A percentile compares a stretch with the other conserved stretches of the same genome.
phyloP scores from a whole-genome alignment of 805 yeast species.

The Sungouiella thailandica region DNA sequence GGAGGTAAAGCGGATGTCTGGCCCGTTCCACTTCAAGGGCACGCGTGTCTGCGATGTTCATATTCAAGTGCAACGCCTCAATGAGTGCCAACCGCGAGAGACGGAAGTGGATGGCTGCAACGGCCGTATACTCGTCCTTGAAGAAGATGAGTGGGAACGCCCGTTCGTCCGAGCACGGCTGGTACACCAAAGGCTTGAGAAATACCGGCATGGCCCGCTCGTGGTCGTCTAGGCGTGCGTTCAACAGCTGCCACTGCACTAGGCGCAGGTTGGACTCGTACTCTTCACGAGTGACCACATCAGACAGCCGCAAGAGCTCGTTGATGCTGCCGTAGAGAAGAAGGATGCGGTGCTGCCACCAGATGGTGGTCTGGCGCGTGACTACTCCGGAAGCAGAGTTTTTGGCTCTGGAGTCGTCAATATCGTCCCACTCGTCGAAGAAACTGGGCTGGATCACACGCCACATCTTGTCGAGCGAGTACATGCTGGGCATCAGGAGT shows the following conservation, averaged over 20 bases:
- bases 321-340: constrained; percentile 23
- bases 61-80: constrained; percentile 14
- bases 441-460: constrained; percentile 26
- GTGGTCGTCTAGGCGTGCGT: constrained; percentile 22
- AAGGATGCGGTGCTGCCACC: constrained; percentile 34
- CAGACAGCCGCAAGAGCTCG: constrained; percentile 23
- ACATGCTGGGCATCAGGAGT: constrained; percentile 26
- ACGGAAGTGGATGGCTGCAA: constrained; percentile 25
- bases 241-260: constrained; percentile 25
- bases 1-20: constrained; percentile 22
- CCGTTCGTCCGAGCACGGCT: constrained; percentile 18
- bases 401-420: not conserved
- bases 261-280: constrained; percentile 18
- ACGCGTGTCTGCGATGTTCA: constrained; percentile 5
- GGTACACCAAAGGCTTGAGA: constrained; percentile 29
- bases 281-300: constrained; percentile 25
- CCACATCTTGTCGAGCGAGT: constrained; percentile 30
- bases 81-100: constrained; percentile 27
- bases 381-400: constrained; percentile 7
- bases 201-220: constrained; percentile 24
- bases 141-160: constrained; percentile 31
- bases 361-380: constrained; percentile 17
- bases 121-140: constrained; percentile 32
- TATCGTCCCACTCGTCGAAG: constrained; percentile 15
- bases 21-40: constrained; percentile 20